A percentile compares a stretch with the other conserved stretches of the same genome.
phyloP scores from a whole-genome alignment of 805 yeast genomes.

The Ogataea paradorogensis region DNA sequence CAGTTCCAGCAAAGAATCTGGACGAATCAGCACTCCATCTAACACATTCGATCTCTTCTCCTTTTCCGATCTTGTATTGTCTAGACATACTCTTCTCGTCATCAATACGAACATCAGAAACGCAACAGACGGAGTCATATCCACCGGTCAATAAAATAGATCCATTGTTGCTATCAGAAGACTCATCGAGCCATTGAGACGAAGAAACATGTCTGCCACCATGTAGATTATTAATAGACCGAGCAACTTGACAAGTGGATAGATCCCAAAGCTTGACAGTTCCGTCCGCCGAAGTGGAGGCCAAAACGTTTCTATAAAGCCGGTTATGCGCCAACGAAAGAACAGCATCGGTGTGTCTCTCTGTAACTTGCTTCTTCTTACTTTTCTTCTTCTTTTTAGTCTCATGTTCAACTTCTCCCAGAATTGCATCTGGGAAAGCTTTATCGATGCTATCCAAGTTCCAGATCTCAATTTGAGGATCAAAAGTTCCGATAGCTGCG shows the following conservation, averaged over 20 bases:
- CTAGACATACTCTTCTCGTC: constrained; percentile 59
- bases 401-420: constrained; percentile 69
- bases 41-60: constrained; percentile 77
- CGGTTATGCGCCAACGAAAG: constrained; percentile 82
- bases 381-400: constrained; percentile 48
- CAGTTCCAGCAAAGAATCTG: constrained; percentile 83
- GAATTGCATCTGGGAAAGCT: constrained; percentile 89
- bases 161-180: constrained; percentile 41
- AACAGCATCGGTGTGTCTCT: constrained; percentile 93
- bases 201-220: constrained; percentile 77
- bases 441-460: constrained; percentile 88
- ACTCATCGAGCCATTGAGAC: constrained; percentile 77
- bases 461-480: constrained; percentile 97
- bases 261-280: constrained; percentile 97
- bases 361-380: constrained; percentile 52
- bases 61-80: constrained; percentile 56
- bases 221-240: constrained; percentile 72
- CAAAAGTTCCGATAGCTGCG: constrained; percentile 96
- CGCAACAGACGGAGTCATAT: constrained; percentile 77
- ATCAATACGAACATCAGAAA: constrained; percentile 81
- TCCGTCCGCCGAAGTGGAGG: constrained; percentile 92
- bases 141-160: constrained; percentile 85
- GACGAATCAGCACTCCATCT: constrained; percentile 59
- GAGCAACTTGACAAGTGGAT: constrained; percentile 66
- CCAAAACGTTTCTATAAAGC: constrained; percentile 77